Evolutionary conservation across 2,329 filamentous ascomycete species (phyloP).

Genomic region (Colletotrichum lini): DNA sequence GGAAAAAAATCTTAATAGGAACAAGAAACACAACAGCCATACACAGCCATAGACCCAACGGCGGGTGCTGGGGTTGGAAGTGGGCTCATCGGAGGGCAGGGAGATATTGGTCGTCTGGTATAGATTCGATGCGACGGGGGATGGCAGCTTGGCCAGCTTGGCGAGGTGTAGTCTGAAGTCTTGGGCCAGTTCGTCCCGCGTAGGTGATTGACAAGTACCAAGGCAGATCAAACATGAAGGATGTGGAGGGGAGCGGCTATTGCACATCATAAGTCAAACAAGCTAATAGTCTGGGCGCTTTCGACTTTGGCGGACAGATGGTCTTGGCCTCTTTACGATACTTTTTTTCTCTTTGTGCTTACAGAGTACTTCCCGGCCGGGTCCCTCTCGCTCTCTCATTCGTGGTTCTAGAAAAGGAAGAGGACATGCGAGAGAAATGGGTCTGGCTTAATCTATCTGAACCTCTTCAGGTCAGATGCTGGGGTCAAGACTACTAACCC

Average conservation of each 20-base stretch:
- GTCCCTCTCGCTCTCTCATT: no score
- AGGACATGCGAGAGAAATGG: background rate
- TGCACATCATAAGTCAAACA: slow-evolving; percentile 37
- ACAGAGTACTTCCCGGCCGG: background rate
- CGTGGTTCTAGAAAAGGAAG: background rate
- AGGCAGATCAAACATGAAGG: background rate
- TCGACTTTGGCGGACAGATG: background rate
- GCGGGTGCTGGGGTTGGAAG: background rate
- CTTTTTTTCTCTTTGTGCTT: background rate
- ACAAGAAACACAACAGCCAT: background rate
- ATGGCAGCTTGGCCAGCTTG: slow-evolving; percentile 20
- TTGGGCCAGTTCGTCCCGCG: slow-evolving; percentile 10
- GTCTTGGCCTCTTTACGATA: slow-evolving; percentile 15
- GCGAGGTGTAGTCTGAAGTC: background rate
- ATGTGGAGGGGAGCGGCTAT: slow-evolving; percentile 15
- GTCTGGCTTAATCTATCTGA: slow-evolving; percentile 9
- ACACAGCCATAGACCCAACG: background rate
- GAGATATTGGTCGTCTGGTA: slow-evolving; percentile 24
- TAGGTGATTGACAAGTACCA: background rate
- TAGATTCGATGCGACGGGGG: slow-evolving; percentile 24
- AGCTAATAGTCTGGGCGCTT: slow-evolving; percentile 34
- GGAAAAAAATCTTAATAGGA: no score
- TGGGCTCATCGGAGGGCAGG: background rate
- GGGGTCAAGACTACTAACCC: slow-evolving; percentile 5
- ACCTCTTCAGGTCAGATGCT: background rate